Evolutionary conservation across 148 eudicot species (phyloP).

Genomic region (Cornus florida): DNA sequence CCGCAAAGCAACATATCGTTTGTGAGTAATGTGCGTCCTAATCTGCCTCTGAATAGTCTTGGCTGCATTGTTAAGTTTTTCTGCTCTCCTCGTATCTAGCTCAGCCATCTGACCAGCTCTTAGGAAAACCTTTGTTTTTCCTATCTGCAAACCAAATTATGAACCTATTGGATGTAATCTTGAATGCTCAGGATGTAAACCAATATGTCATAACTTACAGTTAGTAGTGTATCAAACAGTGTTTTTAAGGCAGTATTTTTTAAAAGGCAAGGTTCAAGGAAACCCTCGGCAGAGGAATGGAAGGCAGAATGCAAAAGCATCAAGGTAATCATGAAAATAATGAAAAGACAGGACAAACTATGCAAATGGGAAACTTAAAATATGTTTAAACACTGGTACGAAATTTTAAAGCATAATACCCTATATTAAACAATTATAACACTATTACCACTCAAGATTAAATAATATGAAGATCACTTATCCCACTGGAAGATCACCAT

Average conservation of each 20-base stretch:
- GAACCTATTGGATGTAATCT: constrained; percentile 1
- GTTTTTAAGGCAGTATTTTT: not conserved
- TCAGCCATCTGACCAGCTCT: constrained; percentile 99
- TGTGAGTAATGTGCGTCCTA: constrained; percentile 64
- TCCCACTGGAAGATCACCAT: not conserved
- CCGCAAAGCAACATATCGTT: constrained; percentile 52
- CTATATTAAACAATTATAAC: not conserved
- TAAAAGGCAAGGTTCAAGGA: not conserved
- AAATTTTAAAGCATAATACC: not conserved
- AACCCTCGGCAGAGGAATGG: not conserved
- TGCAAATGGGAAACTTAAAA: not conserved
- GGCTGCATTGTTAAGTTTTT: constrained; percentile 72
- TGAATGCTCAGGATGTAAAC: not conserved
- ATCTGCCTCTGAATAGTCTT: constrained; percentile 68
- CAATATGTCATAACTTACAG: not conserved
- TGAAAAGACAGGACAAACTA: too few relatives aligned
- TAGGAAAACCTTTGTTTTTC: constrained; percentile 82
- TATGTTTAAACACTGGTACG: constrained; percentile 4
- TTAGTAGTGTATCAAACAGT: not conserved
- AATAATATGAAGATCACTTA: not conserved
- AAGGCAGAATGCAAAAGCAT: not conserved
- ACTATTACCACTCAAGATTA: not conserved
- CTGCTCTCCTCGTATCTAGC: constrained; percentile 72
- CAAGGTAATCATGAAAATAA: not conserved
- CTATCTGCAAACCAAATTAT: constrained; percentile 59